Evolutionary conservation across 257 asterid genomes (phyloP).

Genomic region (Parsonsia alboflavescens): DNA sequence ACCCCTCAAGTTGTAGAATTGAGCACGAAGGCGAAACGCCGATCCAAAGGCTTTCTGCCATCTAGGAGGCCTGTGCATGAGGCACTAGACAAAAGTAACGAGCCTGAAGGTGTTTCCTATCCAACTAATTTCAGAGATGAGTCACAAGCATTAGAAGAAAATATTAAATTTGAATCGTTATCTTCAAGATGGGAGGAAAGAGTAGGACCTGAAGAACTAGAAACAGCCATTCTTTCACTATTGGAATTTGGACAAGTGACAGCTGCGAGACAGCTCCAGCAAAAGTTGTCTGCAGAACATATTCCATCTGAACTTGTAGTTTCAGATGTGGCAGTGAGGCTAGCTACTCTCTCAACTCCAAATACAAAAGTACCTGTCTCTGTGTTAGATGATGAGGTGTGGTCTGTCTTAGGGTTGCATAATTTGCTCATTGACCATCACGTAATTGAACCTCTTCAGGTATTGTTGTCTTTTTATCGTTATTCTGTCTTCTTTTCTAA

Average conservation of each 20-base stretch:
- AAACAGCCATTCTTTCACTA: slow-evolving; percentile 89
- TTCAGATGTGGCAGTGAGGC: slow-evolving; percentile 72
- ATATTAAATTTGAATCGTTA: slow-evolving; percentile 58
- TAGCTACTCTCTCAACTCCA: slow-evolving; percentile 79
- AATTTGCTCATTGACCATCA: slow-evolving; percentile 43
- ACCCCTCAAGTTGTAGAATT: slow-evolving; percentile 45
- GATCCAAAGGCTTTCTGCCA: slow-evolving; percentile 71
- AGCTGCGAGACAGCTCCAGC: slow-evolving; percentile 91
- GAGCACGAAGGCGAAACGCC: slow-evolving; percentile 57
- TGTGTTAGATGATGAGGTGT: slow-evolving; percentile 55
- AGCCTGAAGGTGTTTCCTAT: slow-evolving; percentile 42
- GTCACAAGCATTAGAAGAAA: slow-evolving; percentile 54
- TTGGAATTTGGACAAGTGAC: slow-evolving; percentile 88
- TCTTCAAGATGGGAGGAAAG: slow-evolving; percentile 91
- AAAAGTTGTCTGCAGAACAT: slow-evolving; percentile 76
- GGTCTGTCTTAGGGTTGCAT: slow-evolving; percentile 44
- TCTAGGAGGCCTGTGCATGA: slow-evolving; percentile 65
- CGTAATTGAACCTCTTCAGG: slow-evolving; percentile 83
- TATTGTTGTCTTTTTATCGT: slow-evolving; percentile 22
- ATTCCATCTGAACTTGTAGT: slow-evolving; percentile 66
- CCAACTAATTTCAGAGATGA: slow-evolving; percentile 47
- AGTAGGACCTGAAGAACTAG: slow-evolving; percentile 82
- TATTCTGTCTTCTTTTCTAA: background rate
- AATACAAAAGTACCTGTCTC: slow-evolving; percentile 40
- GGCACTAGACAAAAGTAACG: slow-evolving; percentile 47